Base-by-base conservation (phyloP, 345 rosid species). In the Garcia nutans region DNA sequence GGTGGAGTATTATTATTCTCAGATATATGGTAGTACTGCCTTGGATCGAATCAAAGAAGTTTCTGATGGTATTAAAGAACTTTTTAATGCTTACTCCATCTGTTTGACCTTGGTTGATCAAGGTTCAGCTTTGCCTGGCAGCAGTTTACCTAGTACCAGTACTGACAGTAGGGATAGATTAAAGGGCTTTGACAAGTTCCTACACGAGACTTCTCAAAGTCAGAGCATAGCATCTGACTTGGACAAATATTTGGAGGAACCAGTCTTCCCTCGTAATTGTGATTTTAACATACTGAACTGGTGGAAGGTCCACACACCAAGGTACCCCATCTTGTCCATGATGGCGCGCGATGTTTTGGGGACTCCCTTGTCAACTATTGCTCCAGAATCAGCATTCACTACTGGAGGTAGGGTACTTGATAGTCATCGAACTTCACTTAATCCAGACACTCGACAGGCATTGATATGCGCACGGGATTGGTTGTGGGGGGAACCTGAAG, bases 261-360 rank as follows among this genome's bases (percentile, higher is more conserved):
- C 97, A 2, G 87, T 91, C 67, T 91, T 92, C 66, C 96, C 97
- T 33, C 96, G 97, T 57, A 91, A 85, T 60, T 82, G 93, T 4
- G 93, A 95, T 72, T 95, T 95, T 84, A 89, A 85, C 81, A 85
- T 95, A 72, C 71, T 95, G 74, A 93, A 95, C 80, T 95, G 97
- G 92, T 95, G 99, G 99, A 93, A 89, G 73, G 99, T 93, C 59
- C 97, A 95, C 82, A 91, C 97, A 0, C 97, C 97, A n/a, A 89
- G 97, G 77, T 94, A 92, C 85, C 97, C 99, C 73, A 83, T 95
- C 59, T 78, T 95, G 84, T 93, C 99, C 68, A 85, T 90, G 96
- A 86, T 95, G 96, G 99, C 97, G 19, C 93, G 94, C 15, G 99
- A 95, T 80, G 87, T 95, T 72, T 73, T 95, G 28, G 97, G 95